phyloP scores from a whole-genome alignment of 2,329 filamentous ascomycete species.

The Pseudonectria foliicola region DNA sequence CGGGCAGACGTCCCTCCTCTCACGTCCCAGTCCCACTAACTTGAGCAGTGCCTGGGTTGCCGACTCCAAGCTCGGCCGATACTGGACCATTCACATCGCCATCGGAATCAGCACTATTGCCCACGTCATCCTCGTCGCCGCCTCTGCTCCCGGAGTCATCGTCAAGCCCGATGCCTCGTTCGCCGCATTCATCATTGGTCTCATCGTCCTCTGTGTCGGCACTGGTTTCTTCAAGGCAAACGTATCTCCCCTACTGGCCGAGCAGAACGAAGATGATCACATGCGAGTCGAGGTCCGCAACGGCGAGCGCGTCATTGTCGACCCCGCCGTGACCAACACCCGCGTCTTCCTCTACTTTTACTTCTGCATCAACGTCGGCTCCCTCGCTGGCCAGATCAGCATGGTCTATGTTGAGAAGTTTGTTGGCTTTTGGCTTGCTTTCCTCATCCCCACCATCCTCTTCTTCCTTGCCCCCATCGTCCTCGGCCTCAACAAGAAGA shows the following conservation, averaged over 20 bases:
- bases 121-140: conserved; percentile 58
- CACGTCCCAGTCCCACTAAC: conserved; percentile 1
- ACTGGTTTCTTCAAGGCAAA: conserved; percentile 80
- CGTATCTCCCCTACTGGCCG: conserved; percentile 64
- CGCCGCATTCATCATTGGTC: conserved; percentile 62
- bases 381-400: conserved; percentile 47
- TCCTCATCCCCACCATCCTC: conserved; percentile 57
- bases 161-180: conserved; percentile 49
- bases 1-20: not conserved
- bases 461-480: conserved; percentile 58
- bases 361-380: conserved; percentile 57
- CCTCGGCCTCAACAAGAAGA: conserved; percentile 51
- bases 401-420: conserved; percentile 73
- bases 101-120: conserved; percentile 59
- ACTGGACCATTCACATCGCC: conserved; percentile 64
- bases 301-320: conserved; percentile 63
- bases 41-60: conserved; percentile 44
- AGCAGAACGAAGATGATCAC: conserved; percentile 57
- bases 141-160: conserved; percentile 58
- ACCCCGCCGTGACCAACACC: conserved; percentile 60
- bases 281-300: conserved; percentile 48
- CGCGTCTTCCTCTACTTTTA: conserved; percentile 61
- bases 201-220: conserved; percentile 48
- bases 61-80: conserved; percentile 66
- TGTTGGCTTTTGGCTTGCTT: conserved; percentile 69